Evolutionary conservation across 2,329 filamentous ascomycete species (phyloP).

Genomic region (Cladophialophora psammophila): DNA sequence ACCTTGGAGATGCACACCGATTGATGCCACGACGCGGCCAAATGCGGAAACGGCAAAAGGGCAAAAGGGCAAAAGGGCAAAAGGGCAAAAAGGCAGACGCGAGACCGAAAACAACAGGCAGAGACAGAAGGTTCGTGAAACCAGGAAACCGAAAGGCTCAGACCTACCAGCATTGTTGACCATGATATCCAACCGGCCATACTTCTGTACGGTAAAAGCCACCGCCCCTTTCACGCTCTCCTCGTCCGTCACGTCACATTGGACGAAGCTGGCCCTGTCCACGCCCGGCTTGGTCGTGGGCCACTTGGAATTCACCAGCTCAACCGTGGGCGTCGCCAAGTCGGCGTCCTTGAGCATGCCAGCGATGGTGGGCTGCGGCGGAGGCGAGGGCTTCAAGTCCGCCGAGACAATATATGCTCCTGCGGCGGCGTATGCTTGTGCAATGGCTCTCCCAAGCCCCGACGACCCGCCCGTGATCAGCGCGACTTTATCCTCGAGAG

Average conservation of each 20-base stretch:
- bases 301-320: slow-evolving; percentile 34
- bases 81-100: slow-evolving; percentile 8
- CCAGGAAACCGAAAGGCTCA: slow-evolving; percentile 14
- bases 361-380: slow-evolving; percentile 38
- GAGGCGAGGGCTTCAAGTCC: slow-evolving; percentile 45
- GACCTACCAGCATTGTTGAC: slow-evolving; percentile 43
- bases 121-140: slow-evolving; percentile 26
- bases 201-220: slow-evolving; percentile 81
- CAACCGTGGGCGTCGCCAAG: slow-evolving; percentile 35
- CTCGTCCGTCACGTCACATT: slow-evolving; percentile 36
- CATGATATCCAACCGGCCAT: slow-evolving; percentile 64
- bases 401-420: slow-evolving; percentile 55
- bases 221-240: slow-evolving; percentile 68
- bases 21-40: no score
- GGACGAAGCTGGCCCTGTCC: slow-evolving; percentile 25
- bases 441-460: slow-evolving; percentile 57
- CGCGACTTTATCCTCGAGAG: slow-evolving; percentile 45
- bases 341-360: slow-evolving; percentile 36
- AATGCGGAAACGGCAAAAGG: no score
- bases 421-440: slow-evolving; percentile 51
- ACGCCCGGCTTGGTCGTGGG: slow-evolving; percentile 5
- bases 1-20: no score
- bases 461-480: slow-evolving; percentile 58
- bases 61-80: no score
- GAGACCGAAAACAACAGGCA: slow-evolving; percentile 24